phyloP scores from a whole-genome alignment of 1,284 basidiomycete species.

The Sporisorium exsertum region DNA sequence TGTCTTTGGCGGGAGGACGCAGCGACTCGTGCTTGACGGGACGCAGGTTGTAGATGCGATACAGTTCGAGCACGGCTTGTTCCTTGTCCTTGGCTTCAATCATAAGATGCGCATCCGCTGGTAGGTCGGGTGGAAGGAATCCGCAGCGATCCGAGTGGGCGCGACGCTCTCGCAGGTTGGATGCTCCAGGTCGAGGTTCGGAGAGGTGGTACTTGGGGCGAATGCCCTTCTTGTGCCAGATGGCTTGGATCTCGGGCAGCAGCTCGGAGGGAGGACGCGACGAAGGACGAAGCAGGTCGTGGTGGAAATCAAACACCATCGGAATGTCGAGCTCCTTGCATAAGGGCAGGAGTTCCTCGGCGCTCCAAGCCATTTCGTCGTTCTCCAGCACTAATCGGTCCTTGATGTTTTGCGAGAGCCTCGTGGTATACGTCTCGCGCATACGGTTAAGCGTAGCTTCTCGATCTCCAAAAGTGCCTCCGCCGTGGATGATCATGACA shows the following conservation, averaged over 20 bases:
- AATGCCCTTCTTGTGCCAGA: conserved; percentile 80
- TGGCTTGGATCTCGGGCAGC: conserved; percentile 79
- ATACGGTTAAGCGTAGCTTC: conserved; percentile 78
- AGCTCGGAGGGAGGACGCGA: conserved; percentile 71
- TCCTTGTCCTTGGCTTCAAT: conserved; percentile 94
- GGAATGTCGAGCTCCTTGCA: conserved; percentile 86
- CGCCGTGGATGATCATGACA: conserved; percentile 79
- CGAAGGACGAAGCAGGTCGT: conserved; percentile 69
- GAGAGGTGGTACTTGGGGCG: conserved; percentile 89
- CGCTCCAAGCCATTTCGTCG: conserved; percentile 89
- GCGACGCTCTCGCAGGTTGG: conserved; percentile 74
- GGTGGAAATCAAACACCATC: conserved; percentile 70
- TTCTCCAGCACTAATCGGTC: conserved; percentile 87
- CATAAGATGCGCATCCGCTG: conserved; percentile 78
- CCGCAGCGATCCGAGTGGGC: conserved; percentile 86
- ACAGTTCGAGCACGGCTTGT: conserved; percentile 87
- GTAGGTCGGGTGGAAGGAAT: conserved; percentile 75
- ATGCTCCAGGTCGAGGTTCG: conserved; percentile 70
- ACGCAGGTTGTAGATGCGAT: conserved; percentile 80
- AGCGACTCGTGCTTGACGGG: conserved; percentile 76
- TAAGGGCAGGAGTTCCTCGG: conserved; percentile 83
- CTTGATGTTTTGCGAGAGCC: conserved; percentile 77
- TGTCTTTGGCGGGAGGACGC: conserved; percentile 71
- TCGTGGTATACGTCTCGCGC: conserved; percentile 76
- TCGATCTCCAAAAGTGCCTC: conserved; percentile 86